Evolutionary conservation across 2,329 filamentous ascomycete genomes (phyloP).

Genomic region (Emmonsia crescens): DNA sequence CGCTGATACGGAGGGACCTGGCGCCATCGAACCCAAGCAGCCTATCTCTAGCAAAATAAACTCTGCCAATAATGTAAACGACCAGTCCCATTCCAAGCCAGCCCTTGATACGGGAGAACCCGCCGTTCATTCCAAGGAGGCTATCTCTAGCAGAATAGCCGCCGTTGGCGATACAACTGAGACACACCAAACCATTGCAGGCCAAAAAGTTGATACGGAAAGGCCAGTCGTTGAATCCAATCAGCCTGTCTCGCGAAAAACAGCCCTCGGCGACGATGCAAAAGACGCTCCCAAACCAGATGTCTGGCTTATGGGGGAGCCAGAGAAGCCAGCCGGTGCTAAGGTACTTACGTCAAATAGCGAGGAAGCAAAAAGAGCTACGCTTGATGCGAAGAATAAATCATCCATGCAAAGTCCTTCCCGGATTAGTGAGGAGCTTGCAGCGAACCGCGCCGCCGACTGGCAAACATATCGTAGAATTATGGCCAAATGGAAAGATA

Average conservation of each 20-base stretch:
- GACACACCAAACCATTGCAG: not conserved
- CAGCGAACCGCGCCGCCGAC: not conserved
- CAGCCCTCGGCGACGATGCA: not conserved
- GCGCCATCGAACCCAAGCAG: not conserved
- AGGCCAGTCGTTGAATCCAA: not conserved
- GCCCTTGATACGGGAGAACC: not conserved
- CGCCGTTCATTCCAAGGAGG: not conserved
- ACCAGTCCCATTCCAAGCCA: not conserved
- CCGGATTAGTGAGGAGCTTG: not conserved
- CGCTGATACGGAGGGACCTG: not conserved
- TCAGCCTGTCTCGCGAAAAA: not conserved
- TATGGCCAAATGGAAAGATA: not conserved
- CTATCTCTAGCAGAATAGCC: not conserved
- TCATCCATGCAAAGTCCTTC: not conserved
- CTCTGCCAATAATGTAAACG: not conserved
- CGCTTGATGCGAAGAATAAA: not conserved
- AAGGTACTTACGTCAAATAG: not conserved
- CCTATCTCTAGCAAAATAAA: not conserved
- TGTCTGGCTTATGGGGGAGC: constrained; percentile 2
- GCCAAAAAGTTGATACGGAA: not conserved
- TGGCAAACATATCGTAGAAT: not conserved
- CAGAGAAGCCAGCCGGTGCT: not conserved
- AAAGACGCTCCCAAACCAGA: not conserved
- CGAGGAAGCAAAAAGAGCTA: not conserved
- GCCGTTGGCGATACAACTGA: not conserved